Evolutionary conservation across 2,329 filamentous ascomycete genomes (phyloP), one percentile per base, ranked within the genome.

Genomic region (Hawksworthiomyces lignivorus): DNA sequence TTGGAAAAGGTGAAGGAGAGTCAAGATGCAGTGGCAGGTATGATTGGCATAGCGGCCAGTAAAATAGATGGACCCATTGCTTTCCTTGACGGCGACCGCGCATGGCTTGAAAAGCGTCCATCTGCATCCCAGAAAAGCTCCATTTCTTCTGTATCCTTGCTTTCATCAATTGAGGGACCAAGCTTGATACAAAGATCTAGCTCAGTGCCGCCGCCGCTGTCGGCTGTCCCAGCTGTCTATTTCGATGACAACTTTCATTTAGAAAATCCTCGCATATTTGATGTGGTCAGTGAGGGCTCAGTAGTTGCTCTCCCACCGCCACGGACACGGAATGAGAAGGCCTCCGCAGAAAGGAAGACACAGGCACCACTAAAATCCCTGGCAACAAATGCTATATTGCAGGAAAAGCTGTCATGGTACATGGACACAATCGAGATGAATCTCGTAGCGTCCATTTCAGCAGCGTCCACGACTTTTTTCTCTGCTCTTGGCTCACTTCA

Each of bases 401-500:
- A 97, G 59, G 92, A 98, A 62, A 98, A 98, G 62, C 69, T 98
- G 12, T 97, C 90, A 0, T 98, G 92, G 92, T 98, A 98, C 60
- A 94, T 98, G 88, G 92, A 98, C 59, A 98, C 92, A 0, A 88
- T 98, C 19, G 92, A 98, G 59, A 87, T 97, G 40, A 92, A 98
- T 59, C 70, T 98, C 7, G 96, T 98, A 53, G 87, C 87, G 21
- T 94, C 88, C 0, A 97, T 97, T 48, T 96, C 90, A 3, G 88
- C 85, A 0, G 92, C 92, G 2, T 97, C 90, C 0, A 88, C 87
- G 1, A 94, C 89, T 0, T 98, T 98, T 62, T 98, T 98, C 56
- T 89, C 88, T 0, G 92, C 92, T 0, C 68, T 98, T 1, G 89
- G 92, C 1, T 94, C 89, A 1, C 67, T 98, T 22, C 83, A 87